A percentile compares a stretch with the other conserved stretches of the same genome.
Evolutionary conservation across 2,329 filamentous ascomycete species (phyloP).

Genomic region (Orbilia blumenaviensis): DNA sequence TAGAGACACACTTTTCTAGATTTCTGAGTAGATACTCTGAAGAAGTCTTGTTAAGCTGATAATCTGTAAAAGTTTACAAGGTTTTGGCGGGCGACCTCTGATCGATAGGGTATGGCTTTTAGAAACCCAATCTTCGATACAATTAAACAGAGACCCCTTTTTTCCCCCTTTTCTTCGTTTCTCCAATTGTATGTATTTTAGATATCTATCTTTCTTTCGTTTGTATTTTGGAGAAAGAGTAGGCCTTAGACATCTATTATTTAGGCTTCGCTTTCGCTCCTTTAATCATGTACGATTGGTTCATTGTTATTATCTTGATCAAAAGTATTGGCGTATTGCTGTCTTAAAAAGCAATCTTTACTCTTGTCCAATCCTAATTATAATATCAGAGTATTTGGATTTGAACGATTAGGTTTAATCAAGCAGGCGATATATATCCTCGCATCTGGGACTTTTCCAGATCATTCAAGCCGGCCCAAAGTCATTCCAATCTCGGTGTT

Average conservation of each 20-base stretch:
- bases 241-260: neutral
- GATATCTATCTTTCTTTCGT: neutral
- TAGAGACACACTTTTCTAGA: neutral
- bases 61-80: no score
- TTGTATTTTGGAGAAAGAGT: neutral
- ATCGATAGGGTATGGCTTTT: neutral
- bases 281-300: no score
- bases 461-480: no score
- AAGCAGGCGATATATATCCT: no score
- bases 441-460: no score
- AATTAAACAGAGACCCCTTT: no score
- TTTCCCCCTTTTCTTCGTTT: neutral
- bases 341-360: no score
- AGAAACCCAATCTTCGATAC: no score
- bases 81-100: neutral
- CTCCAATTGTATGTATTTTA: constrained; percentile 3
- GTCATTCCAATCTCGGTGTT: no score
- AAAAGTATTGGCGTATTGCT: neutral
- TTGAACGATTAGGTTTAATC: no score
- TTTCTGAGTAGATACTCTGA: neutral
- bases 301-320: neutral
- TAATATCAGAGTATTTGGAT: no score
- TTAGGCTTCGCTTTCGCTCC: neutral
- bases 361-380: no score
- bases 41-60: neutral